These are phyloP conservation scores for Gossypium stocksii DNA, from an alignment of 345 rosid genomes.

Conservation along the genomic window DNA sequence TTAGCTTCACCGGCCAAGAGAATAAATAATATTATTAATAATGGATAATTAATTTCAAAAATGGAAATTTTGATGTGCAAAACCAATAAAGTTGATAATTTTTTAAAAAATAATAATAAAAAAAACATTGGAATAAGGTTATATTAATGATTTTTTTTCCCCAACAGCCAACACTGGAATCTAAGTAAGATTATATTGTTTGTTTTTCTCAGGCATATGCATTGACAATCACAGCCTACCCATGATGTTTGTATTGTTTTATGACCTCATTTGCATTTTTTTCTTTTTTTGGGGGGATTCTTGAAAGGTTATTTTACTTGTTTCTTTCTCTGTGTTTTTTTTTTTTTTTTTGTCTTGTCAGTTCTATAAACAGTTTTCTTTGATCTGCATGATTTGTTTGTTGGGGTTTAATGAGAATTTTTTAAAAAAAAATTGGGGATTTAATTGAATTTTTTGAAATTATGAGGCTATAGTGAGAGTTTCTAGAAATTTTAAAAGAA, in stretches of 20 bases:
- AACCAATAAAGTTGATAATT: constrained; percentile 5
- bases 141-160: neutral
- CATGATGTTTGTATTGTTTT: neutral
- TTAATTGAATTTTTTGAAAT: too few species aligned
- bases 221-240: constrained; percentile 18
- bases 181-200: constrained; percentile 21
- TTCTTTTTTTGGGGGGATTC: neutral
- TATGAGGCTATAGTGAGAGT: too few species aligned
- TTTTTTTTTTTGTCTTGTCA: neutral
- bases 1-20: constrained; percentile 9
- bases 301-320: neutral
- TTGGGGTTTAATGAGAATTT: neutral
- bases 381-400: neutral
- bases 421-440: too few species aligned
- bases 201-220: neutral
- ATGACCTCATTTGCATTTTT: neutral
- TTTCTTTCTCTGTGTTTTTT: neutral
- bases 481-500: too few species aligned
- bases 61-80: neutral
- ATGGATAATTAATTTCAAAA: neutral
- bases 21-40: neutral
- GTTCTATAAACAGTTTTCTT: neutral
- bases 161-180: constrained; percentile 24
- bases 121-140: neutral
- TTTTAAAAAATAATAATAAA: too few species aligned